Evolutionary conservation across 2,329 filamentous ascomycete genomes (phyloP), one percentile per base, ranked within the genome.

Genomic region (Cryoendolithus antarcticus): DNA sequence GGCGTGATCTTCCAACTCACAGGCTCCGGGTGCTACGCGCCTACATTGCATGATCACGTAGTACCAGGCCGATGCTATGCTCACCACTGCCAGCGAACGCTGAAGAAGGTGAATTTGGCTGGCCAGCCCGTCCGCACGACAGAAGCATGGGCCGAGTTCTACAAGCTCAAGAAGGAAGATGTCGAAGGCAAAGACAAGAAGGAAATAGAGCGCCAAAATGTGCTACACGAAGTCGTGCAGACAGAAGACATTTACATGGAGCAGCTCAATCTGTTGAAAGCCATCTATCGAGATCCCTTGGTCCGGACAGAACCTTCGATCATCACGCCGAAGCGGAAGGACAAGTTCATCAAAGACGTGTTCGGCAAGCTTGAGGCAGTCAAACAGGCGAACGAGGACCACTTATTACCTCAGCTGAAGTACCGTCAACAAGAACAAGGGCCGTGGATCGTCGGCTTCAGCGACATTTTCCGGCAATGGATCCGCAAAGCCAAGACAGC

Each of bases 391-490:
- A 96, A 96, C 61, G 91, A 93, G 59, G 88, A 95, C 46, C 81
- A 91, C 58, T 72, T 98, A 12, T 66, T 98, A 15, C 82, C 89
- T 2, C 89, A 95, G 59, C 74, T 98, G 52, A 96, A 96, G 56
- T 98, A 96, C 58, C 78, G 91, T 19, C 91, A 98, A 59, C 83
- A 91, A 54, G 91, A 96, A 57, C 89, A 98, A 63, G 91, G 91
- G 0, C 91, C 91, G 0, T 98, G 86, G 78, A 80, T 98, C 42
- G 71, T 75, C 9, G 91, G 91, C 3, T 95, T 95, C 62, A 95
- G 88, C 57, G 91, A 96, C 55, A 85, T 98, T 36, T 96, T 98
- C 68, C 73, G 91, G 42, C 91, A 98, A 63, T 98, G 91, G 91
- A 94, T 96, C 45, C 77, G 91, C 46, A 96, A 95, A 61, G 91